Conservation (phyloP, 2,329 filamentous ascomycete genomes). For the Ophiosphaerella korrae region DNA sequence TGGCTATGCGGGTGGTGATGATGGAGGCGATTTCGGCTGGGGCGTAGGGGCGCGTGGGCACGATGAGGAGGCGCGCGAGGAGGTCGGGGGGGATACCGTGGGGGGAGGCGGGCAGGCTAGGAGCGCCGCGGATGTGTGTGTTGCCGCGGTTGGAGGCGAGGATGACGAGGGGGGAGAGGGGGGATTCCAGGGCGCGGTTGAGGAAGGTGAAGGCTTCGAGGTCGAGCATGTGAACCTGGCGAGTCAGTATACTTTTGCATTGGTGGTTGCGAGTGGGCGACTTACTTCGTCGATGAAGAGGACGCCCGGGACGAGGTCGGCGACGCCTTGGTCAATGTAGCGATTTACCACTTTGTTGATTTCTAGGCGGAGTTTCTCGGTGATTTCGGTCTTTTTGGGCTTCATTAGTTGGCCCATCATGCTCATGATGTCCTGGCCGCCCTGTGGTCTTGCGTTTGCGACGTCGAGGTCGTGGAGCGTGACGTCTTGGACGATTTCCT, state of each 20-base stretch:
- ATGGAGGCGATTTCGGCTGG: constrained; percentile 91
- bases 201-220: constrained; percentile 99
- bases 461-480: constrained; percentile 96
- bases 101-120: constrained; percentile 68
- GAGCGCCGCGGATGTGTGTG: constrained; percentile 85
- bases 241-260: background rate
- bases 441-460: constrained; percentile 92
- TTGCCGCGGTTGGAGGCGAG: constrained; percentile 95
- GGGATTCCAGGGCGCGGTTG: constrained; percentile 94
- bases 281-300: constrained; percentile 96
- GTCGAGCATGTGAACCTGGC: constrained; percentile 96
- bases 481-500: constrained; percentile 98
- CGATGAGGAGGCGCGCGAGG: constrained; percentile 89
- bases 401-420: constrained; percentile 99
- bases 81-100: constrained; percentile 96
- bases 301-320: constrained; percentile 96
- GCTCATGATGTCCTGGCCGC: constrained; percentile 99
- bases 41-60: constrained; percentile 89
- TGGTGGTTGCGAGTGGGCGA: background rate
- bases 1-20: constrained; percentile 80
- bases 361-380: constrained; percentile 91
- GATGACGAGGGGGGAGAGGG: constrained; percentile 95
- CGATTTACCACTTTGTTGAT: constrained; percentile 99
- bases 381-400: constrained; percentile 99
- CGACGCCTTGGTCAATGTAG: constrained; percentile 98